Percentiles rank a stretch among this genome's conserved stretches.
These are phyloP conservation scores for Ascosphaera aggregata DNA, from an alignment of 2,329 filamentous ascomycete genomes.

Conservation along the genomic window DNA sequence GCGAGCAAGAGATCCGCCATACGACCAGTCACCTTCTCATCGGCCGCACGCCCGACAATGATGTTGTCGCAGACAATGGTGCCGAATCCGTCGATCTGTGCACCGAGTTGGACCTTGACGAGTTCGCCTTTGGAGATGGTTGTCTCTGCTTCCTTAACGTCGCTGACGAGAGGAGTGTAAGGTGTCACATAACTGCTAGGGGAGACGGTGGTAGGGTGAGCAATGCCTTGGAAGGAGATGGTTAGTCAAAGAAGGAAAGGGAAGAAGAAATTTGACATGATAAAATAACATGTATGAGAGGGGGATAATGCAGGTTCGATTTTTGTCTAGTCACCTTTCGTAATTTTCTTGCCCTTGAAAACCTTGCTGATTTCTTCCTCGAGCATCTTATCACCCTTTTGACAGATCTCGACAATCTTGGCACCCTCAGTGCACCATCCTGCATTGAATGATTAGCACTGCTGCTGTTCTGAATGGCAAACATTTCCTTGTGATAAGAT, in stretches of 20 bases:
- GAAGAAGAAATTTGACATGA: not conserved
- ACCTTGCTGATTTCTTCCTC: conserved; percentile 89
- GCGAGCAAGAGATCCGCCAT: conserved; percentile 73
- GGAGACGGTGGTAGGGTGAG: conserved; percentile 86
- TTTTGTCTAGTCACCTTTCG: conserved; percentile 50
- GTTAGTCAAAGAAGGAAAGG: conserved; percentile 1
- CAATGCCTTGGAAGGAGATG: conserved; percentile 38
- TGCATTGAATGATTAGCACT: conserved; percentile 10
- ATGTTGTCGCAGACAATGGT: conserved; percentile 91
- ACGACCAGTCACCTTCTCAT: conserved; percentile 47
- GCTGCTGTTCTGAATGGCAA: too few relatives aligned
- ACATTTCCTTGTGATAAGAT: too few relatives aligned
- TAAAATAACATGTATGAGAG: too few relatives aligned
- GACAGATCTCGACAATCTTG: conserved; percentile 85
- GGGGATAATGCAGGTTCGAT: not conserved
- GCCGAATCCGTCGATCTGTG: conserved; percentile 92
- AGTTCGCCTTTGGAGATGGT: conserved; percentile 67
- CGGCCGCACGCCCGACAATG: conserved; percentile 40
- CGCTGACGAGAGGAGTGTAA: conserved; percentile 77
- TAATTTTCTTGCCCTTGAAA: conserved; percentile 94
- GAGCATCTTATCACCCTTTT: conserved; percentile 84
- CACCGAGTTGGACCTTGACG: conserved; percentile 96
- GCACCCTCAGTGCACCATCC: conserved; percentile 56
- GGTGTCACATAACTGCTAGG: conserved; percentile 87
- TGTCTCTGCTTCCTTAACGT: conserved; percentile 58